Evolutionary conservation across 23 red algal species (phyloP), one percentile per base, ranked within the genome.

Genomic region (Gracilariopsis chorda): DNA sequence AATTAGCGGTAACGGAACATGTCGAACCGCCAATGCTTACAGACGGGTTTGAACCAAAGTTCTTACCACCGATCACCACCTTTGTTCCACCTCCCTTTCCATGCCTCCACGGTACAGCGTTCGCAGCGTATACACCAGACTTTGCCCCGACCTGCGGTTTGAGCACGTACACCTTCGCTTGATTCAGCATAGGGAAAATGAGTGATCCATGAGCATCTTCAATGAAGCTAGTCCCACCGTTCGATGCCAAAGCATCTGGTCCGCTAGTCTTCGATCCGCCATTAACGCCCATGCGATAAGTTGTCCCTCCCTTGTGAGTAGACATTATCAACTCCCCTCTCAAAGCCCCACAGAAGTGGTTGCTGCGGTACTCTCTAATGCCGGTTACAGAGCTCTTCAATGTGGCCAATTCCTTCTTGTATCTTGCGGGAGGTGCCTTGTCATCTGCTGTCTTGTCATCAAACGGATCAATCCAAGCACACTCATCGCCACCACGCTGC

Each of bases 351-450:
- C 61, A 71, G 48, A 82, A 92, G 35, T 80, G 57, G 21, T 80
- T 21, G 5, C 48, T 74, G 35, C 37, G 48, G 30, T 92, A 83
- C 48, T 92, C 88, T 47, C 13, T 30, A 20, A 92, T 82, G 48
- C 88, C 88, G n/a, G 74, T 92, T 1, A 82, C 45, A n/a, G 72
- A 80, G 35, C 57, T 70, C 62, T 92, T 69, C 51, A 83, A 30
- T 1, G 63, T 69, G 11, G 74, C 52, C 58, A 83, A 65, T 25
- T 34, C 76, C 11, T 29, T 14, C 76, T 80, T 92, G 58, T 80
- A 80, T 44, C 30, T 82, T 3, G 56, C 44, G 9, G 58, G 80
- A 21, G 51, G 75, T 1, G 47, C n/a, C 20, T 82, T 78, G 3
- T 45, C 59, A n/a, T 82, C 76, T 12, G 77, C 62, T 10, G 74